These are phyloP conservation scores for Stromatinia cepivora DNA, from an alignment of 2,329 filamentous ascomycete genomes.

Conservation along the genomic window DNA sequence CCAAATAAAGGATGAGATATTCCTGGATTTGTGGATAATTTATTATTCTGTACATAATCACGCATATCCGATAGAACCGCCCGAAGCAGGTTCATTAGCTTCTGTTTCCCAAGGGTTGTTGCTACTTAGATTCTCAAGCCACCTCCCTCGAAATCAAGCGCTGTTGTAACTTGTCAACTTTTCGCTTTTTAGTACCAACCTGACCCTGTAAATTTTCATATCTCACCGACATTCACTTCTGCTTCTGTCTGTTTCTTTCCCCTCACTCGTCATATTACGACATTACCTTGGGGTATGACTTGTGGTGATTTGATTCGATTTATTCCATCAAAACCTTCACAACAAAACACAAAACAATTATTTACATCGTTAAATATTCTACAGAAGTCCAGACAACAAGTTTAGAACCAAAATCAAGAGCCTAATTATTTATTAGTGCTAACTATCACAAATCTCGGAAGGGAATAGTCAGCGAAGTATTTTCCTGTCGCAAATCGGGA, in stretches of 20 bases:
- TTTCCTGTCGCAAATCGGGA: conserved; percentile 18
- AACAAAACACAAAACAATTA: conserved; percentile 6
- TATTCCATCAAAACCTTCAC: conserved; percentile 1
- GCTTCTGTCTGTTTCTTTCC: conserved; percentile 2
- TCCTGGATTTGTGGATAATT: neutral
- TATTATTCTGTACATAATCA: neutral
- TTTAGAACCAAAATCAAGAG: neutral
- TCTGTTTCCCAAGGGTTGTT: neutral
- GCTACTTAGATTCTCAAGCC: neutral
- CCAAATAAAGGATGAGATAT: neutral
- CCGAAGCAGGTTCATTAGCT: neutral
- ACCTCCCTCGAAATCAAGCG: conserved; percentile 2
- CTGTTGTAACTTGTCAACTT: conserved; percentile 2
- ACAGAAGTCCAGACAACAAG: neutral
- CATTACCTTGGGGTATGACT: conserved; percentile 7
- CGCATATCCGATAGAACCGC: conserved; percentile 4
- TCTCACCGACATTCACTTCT: conserved; percentile 24
- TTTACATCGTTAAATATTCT: neutral
- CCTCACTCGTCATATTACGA: conserved; percentile 21
- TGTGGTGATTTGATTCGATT: conserved; percentile 2
- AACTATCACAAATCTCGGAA: neutral
- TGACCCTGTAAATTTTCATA: conserved; percentile 9
- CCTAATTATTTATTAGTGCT: conserved; percentile 17
- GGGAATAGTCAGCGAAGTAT: neutral
- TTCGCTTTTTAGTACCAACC: neutral